Base-by-base conservation (phyloP, 2,329 filamentous ascomycete species). In the Hymenoscyphus repandus region DNA sequence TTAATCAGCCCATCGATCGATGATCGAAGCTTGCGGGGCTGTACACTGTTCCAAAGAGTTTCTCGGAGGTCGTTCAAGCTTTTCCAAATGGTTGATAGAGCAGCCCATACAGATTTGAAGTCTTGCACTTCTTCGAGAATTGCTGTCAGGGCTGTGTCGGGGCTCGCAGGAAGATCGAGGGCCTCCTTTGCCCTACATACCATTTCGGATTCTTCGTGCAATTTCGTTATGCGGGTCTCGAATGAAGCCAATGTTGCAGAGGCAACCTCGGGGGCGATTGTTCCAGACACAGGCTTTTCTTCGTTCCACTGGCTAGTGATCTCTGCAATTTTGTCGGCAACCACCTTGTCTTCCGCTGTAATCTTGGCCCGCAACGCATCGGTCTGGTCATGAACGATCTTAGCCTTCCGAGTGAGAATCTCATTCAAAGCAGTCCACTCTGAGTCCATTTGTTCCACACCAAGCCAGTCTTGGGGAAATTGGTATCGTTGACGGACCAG, bases 71-170 rank as follows among this genome's bases (percentile, higher is more conserved):
- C 92, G 63, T 96, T 93, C 53, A 99, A 75, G 65, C 88, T 96
- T 67, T 89, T 88, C 93, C 93, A 99, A 55, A 99, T 96, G 5
- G 91, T 95, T 20, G 90, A 92, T 45, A 99, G 74, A 44, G 88
- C 92, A 31, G 92, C 88, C 93, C 93, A 99, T 9, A 99, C 93
- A 17, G 92, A 96, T 71, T 96, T 95, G 74, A 99, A 99, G 69
- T 99, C 93, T 55, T 95, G 90, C 2, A 99, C 90, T 71, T 99
- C 93, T 67, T 97, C 92, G 13, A 97, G 76, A 7, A 96, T 87
- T 22, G 86, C 80, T n/a, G 81, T 77, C 18, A 99, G 80, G n/a
- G 86, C 83, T 46, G 86, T 88, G 60, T 96, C 89, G 0, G 85
- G 75, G 49, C 82, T 87, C 2, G 87, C 79, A 3, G 92, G 88